Evolutionary conservation across 1,139 yeast species (phyloP).

Genomic region (Saccharomyces hybrid): DNA sequence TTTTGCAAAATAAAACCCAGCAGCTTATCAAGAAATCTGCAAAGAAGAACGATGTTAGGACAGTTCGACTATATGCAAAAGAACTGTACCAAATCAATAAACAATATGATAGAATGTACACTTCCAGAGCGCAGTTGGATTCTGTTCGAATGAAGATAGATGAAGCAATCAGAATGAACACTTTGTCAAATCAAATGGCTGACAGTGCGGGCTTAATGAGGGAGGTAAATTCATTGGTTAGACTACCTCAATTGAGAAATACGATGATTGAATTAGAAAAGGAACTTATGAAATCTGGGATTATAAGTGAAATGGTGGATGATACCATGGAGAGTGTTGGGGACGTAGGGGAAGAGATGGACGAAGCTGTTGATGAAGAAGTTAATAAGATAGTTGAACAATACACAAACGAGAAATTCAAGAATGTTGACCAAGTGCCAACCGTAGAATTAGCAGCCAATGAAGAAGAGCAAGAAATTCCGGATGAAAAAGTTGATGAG

Average conservation of each 20-base stretch:
- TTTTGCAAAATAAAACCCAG: conserved; percentile 66
- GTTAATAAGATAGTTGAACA: conserved; percentile 49
- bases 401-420: conserved; percentile 41
- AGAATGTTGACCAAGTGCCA: conserved; percentile 43
- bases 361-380: conserved; percentile 64
- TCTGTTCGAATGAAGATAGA: conserved; percentile 82
- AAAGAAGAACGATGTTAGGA: conserved; percentile 66
- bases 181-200: conserved; percentile 75
- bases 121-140: conserved; percentile 78
- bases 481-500: conserved; percentile 61
- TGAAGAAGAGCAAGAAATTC: conserved; percentile 38
- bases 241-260: conserved; percentile 69
- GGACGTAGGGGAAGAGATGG: conserved; percentile 61
- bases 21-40: conserved; percentile 64
- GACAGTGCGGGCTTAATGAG: conserved; percentile 76
- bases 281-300: conserved; percentile 85
- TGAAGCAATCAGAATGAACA: conserved; percentile 84
- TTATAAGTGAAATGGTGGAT: conserved; percentile 91
- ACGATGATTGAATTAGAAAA: conserved; percentile 83
- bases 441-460: conserved; percentile 39
- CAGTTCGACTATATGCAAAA: conserved; percentile 72
- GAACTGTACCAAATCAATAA: conserved; percentile 70
- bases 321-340: conserved; percentile 72
- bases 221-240: conserved; percentile 74
- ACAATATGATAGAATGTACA: conserved; percentile 66